A percentile compares a stretch with the other conserved stretches of the same genome.
Evolutionary conservation across 2,329 filamentous ascomycete genomes (phyloP).

Genomic region (Fonsecaea pedrosoi): DNA sequence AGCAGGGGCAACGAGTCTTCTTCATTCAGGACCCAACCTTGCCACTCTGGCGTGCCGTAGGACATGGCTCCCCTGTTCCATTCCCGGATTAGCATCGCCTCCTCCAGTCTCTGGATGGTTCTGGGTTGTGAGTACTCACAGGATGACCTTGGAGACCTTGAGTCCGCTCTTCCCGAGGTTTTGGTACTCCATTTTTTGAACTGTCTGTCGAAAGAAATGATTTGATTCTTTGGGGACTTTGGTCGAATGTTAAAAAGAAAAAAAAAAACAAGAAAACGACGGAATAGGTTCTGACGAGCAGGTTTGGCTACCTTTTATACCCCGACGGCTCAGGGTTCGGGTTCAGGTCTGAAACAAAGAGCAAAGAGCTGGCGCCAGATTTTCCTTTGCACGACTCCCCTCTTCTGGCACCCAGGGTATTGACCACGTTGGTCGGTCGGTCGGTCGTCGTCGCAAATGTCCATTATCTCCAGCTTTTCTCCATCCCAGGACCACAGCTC

Average conservation of each 20-base stretch:
- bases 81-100: neutral
- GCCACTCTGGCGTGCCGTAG: conserved; percentile 46
- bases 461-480: neutral
- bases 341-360: too few relatives aligned
- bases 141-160: conserved; percentile 39
- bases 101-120: too few relatives aligned
- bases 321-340: neutral
- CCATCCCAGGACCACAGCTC: neutral
- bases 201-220: neutral
- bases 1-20: conserved; percentile 39
- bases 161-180: conserved; percentile 43
- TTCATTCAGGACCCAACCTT: conserved; percentile 40
- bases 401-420: too few relatives aligned
- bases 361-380: too few relatives aligned
- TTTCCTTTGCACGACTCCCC: too few relatives aligned
- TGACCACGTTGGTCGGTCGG: too few relatives aligned
- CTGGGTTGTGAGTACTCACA: conserved; percentile 18
- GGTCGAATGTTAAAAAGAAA: too few relatives aligned
- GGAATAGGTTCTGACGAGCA: too few relatives aligned
- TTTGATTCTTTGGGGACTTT: too few relatives aligned
- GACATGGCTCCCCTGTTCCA: conserved; percentile 50
- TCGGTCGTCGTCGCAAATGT: too few relatives aligned
- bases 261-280: too few relatives aligned
- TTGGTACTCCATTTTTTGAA: conserved; percentile 54
- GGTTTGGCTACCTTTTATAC: neutral